phyloP scores from a whole-genome alignment of 768 basidiomycete species.

The Leccinellum rugosiceps region DNA sequence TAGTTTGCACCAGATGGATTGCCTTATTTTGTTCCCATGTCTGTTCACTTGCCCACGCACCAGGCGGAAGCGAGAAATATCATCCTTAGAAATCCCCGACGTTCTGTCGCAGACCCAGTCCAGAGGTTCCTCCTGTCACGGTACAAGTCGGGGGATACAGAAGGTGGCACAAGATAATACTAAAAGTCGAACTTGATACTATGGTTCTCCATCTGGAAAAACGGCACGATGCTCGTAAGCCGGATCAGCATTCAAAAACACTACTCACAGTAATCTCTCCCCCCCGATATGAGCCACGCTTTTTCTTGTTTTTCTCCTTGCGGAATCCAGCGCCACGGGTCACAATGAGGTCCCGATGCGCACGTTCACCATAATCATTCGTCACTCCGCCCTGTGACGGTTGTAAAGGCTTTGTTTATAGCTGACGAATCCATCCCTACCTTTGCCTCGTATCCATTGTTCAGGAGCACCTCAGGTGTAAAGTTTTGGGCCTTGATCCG shows the following conservation, averaged over 20 bases:
- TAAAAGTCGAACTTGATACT: slow-evolving; percentile 80
- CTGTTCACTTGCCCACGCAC: not conserved
- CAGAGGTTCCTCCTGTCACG: not conserved
- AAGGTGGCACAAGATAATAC: not conserved
- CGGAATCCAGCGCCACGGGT: slow-evolving; percentile 94
- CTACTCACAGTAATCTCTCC: slow-evolving; percentile 87
- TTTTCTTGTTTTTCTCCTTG: slow-evolving; percentile 99
- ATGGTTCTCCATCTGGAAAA: slow-evolving; percentile 66
- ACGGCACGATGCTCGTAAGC: not conserved
- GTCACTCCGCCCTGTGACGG: slow-evolving; percentile 50
- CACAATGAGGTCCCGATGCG: slow-evolving; percentile 83
- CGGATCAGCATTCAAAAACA: not conserved
- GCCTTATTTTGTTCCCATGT: not conserved
- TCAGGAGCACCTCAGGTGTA: slow-evolving; percentile 34
- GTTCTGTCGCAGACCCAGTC: not conserved
- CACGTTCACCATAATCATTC: slow-evolving; percentile 87
- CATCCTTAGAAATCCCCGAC: not conserved
- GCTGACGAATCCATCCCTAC: slow-evolving; percentile 38
- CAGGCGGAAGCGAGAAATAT: not conserved
- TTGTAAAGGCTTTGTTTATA: not conserved
- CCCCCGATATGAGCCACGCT: slow-evolving; percentile 89
- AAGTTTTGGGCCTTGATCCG: slow-evolving; percentile 70
- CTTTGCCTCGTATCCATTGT: slow-evolving; percentile 82
- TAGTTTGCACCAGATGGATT: not conserved
- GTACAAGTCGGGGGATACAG: not conserved